Evolutionary conservation across 2,329 filamentous ascomycete species (phyloP).

Genomic region (Tolypocladium sp.): DNA sequence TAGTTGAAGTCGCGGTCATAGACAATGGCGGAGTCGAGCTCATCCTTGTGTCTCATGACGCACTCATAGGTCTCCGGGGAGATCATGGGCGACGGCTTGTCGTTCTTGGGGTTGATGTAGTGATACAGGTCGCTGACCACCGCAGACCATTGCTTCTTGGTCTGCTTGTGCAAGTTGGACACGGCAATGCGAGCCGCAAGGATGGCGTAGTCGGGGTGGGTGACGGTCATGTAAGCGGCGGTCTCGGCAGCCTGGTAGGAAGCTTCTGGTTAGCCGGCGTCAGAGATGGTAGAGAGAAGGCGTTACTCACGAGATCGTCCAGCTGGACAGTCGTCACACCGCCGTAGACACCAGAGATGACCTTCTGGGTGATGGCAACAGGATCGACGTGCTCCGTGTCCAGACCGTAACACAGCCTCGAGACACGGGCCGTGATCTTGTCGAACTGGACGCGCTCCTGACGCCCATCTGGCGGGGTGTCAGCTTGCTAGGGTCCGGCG

Average conservation of each 20-base stretch:
- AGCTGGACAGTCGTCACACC: slow-evolving; percentile 95
- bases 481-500: slow-evolving; percentile 9
- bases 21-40: slow-evolving; percentile 97
- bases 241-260: slow-evolving; percentile 79
- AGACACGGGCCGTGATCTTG: slow-evolving; percentile 99
- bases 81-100: slow-evolving; percentile 82
- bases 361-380: slow-evolving; percentile 96
- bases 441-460: slow-evolving; percentile 99
- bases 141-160: slow-evolving; percentile 98
- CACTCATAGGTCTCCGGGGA: slow-evolving; percentile 82
- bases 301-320: slow-evolving; percentile 76
- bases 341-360: slow-evolving; percentile 98
- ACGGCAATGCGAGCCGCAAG: slow-evolving; percentile 97
- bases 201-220: slow-evolving; percentile 97
- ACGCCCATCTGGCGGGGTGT: slow-evolving; percentile 67
- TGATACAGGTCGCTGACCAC: slow-evolving; percentile 90
- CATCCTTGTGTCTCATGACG: slow-evolving; percentile 91
- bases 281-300: neutral
- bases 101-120: slow-evolving; percentile 94
- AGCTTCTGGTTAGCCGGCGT: neutral
- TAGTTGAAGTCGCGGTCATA: slow-evolving; percentile 99
- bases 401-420: slow-evolving; percentile 92
- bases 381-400: slow-evolving; percentile 93
- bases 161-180: slow-evolving; percentile 99
- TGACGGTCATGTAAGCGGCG: slow-evolving; percentile 99